A percentile compares a stretch with the other conserved stretches of the same genome.
These are phyloP conservation scores for Aspergillus pseudoviridinutans DNA, from an alignment of 2,329 filamentous ascomycete genomes.

Conservation along the genomic window DNA sequence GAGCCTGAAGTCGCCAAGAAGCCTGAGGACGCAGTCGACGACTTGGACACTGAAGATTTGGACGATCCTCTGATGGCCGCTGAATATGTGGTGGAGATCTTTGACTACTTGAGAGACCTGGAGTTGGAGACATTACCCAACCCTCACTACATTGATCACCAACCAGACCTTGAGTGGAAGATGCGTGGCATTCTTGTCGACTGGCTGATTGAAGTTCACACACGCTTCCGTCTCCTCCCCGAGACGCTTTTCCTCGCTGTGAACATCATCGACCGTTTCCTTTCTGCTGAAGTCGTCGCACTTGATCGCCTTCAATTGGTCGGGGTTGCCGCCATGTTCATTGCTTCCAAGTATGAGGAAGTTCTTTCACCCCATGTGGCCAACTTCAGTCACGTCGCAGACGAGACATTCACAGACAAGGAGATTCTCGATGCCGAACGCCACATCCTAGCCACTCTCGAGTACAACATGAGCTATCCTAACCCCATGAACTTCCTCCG, in stretches of 20 bases:
- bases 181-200: slow-evolving; percentile 95
- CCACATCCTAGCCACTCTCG: slow-evolving; percentile 82
- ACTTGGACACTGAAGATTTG: slow-evolving; percentile 80
- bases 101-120: slow-evolving; percentile 87
- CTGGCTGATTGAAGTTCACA: slow-evolving; percentile 98
- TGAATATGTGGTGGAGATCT: slow-evolving; percentile 95
- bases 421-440: slow-evolving; percentile 98
- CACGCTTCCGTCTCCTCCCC: slow-evolving; percentile 88
- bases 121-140: slow-evolving; percentile 81
- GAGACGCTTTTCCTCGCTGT: slow-evolving; percentile 95
- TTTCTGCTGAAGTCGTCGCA: slow-evolving; percentile 92
- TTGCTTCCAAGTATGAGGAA: slow-evolving; percentile 98
- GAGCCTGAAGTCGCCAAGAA: slow-evolving; percentile 42
- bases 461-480: slow-evolving; percentile 97
- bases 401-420: slow-evolving; percentile 90
- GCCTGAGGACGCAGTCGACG: slow-evolving; percentile 35
- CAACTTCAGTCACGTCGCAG: slow-evolving; percentile 95
- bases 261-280: slow-evolving; percentile 97
- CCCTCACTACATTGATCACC: slow-evolving; percentile 89
- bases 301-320: slow-evolving; percentile 94
- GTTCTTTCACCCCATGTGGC: slow-evolving; percentile 93
- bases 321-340: slow-evolving; percentile 98
- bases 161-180: slow-evolving; percentile 96
- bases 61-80: slow-evolving; percentile 97
- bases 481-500: slow-evolving; percentile 99